Base-by-base conservation (phyloP, 148 eudicot genomes). In the Oxyria digyna region DNA sequence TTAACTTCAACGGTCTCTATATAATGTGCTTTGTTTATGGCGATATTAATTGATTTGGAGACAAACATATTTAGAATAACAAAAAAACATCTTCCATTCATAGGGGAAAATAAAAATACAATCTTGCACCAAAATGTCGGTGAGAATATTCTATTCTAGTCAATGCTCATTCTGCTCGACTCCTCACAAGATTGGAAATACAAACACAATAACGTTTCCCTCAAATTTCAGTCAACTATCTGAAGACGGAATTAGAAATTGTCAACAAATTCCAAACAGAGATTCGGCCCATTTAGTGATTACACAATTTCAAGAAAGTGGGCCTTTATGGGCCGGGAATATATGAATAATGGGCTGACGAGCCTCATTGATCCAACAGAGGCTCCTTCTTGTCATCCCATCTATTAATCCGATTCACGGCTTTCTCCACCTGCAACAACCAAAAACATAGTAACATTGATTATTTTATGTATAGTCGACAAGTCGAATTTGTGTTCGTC, bases 391-490 rank as follows among this genome's bases (percentile, higher is more conserved):
- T 66, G 8, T 66, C 46, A 11, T 66, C 69, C 69, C 69, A 66
- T 66, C 7, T 37, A 23, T 66, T 12, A 12, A 66, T 0, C 45
- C 69, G 32, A 24, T 17, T 18, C 43, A 37, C 6, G 27, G 69
- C 69, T 66, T 66, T 66, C 42, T 78, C 80, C 73, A 78, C 85
- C 82, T 81, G 55, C 59, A 62, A 12, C 10, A 29, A 62, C 0
- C 14, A 24, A 63, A 31, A 12, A 49, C 55, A 26, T 4, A 15
- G 4, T 45, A 3, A 1, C 2, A 35, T 35, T 35, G 38, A 35
- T 35, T 35, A 35, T 2, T 0, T 8, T 23, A 20, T 3, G 59
- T 23, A 23, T 52, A 52, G 23, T 8, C 29, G 59, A 52, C 59
- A 52, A 23, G 26, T 24, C 59, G 21, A 52, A 10, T 52, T 11